Evolutionary conservation across 805 yeast genomes (phyloP).

Genomic region (Schwanniomyces sp.): DNA sequence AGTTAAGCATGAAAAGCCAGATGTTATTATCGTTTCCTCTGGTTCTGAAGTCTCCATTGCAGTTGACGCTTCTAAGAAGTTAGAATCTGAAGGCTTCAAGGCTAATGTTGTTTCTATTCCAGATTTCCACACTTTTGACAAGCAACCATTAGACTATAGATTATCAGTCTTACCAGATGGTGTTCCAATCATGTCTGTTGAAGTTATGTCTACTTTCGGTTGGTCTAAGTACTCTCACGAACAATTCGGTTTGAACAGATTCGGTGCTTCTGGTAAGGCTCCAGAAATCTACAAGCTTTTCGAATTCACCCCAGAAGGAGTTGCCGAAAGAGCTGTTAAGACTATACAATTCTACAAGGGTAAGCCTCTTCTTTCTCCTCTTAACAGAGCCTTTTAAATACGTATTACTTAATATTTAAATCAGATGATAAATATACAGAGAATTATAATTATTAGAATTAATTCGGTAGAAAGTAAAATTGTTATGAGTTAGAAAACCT

Average conservation of each 20-base stretch:
- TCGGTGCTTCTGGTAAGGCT: constrained; percentile 96
- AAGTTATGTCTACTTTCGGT: constrained; percentile 87
- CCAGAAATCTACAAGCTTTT: constrained; percentile 77
- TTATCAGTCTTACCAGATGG: constrained; percentile 92
- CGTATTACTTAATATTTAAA: neutral
- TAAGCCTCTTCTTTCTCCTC: constrained; percentile 67
- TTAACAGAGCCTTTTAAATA: constrained; percentile 69
- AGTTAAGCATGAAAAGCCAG: constrained; percentile 53
- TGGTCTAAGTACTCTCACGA: constrained; percentile 96
- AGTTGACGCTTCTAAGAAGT: constrained; percentile 77
- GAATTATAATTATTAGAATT: neutral
- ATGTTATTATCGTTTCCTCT: constrained; percentile 78
- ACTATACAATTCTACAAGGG: constrained; percentile 85
- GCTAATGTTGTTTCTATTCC: constrained; percentile 90
- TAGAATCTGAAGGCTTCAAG: constrained; percentile 64
- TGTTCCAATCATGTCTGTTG: constrained; percentile 88
- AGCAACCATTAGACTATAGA: constrained; percentile 77
- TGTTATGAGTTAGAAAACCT: too few species aligned
- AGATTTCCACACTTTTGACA: constrained; percentile 86
- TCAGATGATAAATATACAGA: neutral
- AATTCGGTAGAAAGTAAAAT: neutral
- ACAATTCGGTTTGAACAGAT: constrained; percentile 92
- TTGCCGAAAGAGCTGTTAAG: constrained; percentile 81
- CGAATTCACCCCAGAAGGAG: constrained; percentile 90
- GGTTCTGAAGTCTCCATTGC: constrained; percentile 92